Base-by-base conservation (phyloP, 1,284 basidiomycete genomes). In the Malassezia slooffiae region DNA sequence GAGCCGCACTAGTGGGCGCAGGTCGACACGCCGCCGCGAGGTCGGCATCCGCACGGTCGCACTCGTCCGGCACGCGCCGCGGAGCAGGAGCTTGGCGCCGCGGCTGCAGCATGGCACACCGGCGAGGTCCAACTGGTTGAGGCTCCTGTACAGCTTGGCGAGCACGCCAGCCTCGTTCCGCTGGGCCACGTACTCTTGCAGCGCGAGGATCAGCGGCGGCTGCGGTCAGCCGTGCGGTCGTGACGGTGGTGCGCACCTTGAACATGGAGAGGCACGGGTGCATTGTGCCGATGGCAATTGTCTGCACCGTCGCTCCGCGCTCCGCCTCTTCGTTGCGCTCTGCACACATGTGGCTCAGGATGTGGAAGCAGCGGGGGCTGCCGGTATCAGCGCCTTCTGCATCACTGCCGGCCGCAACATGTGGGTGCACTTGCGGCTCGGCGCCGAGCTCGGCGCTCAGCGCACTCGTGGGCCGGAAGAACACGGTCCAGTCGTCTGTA, bases 401-500 rank as follows among this genome's bases (percentile, higher is more conserved):
- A 8, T 5, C 10, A 13, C 5, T 31, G 8, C 29, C 15, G 34
- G 15, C n/a, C 20, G 19, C 26, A 6, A 43, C 41, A 17, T 43
- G 41, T 3, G 24, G 16, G 3, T 24, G 41, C 16, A 26, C 26
- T 11, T 30, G 15, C 4, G 41, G 41, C 13, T 22, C 15, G 16
- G 20, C 9, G 4, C 23, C 9, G 12, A 43, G 27, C 15, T n/a
- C 29, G 11, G 23, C 4, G 33, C 16, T 4, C 20, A 43, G 34
- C 9, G 19, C 16, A 2, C 26, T 4, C 5, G 36, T 20, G 29
- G 29, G 42, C 1, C 35, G 42, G 19, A 96, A 78, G 70, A 93
- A 95, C 76, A 97, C 96, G 4, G 91, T 97, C 91, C 90, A 97
- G 70, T 97, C 91, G 70, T 93, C 87, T 13, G 82, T 74, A 52